A percentile compares a stretch with the other conserved stretches of the same genome.
These are phyloP conservation scores for Gymnopilus dilepis DNA, from an alignment of 768 basidiomycete genomes.

Conservation along the genomic window DNA sequence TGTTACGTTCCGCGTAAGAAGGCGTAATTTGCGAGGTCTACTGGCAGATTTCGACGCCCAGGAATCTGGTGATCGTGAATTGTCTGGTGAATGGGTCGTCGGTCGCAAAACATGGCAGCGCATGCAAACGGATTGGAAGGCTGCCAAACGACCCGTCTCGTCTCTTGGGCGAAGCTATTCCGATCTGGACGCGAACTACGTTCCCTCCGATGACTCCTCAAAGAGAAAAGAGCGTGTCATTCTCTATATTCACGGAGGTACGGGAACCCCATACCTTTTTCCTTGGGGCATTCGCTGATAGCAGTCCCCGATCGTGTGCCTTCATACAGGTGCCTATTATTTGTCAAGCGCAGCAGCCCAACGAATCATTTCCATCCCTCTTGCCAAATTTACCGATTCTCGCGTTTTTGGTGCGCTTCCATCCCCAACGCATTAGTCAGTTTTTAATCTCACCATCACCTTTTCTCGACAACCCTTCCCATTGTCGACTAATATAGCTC, in stretches of 20 bases:
- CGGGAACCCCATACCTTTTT: conserved; percentile 27
- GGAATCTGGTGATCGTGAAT: conserved; percentile 80
- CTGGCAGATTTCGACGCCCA: conserved; percentile 72
- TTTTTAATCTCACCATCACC: background rate
- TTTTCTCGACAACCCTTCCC: conserved; percentile 11
- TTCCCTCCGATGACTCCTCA: conserved; percentile 25
- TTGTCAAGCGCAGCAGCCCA: conserved; percentile 90
- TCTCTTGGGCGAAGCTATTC: conserved; percentile 17
- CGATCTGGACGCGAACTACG: conserved; percentile 6
- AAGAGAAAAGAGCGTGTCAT: conserved; percentile 77
- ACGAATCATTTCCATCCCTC: conserved; percentile 86
- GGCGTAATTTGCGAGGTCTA: conserved; percentile 77
- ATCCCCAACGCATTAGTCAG: background rate
- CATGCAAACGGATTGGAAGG: conserved; percentile 82
- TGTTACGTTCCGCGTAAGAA: conserved; percentile 85
- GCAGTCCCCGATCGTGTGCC: background rate
- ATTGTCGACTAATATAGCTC: conserved; percentile 52
- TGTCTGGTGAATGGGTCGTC: conserved; percentile 98
- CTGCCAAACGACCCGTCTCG: conserved; percentile 35
- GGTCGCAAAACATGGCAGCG: conserved; percentile 89
- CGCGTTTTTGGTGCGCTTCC: conserved; percentile 72
- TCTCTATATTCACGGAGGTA: conserved; percentile 94
- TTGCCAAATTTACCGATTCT: conserved; percentile 87
- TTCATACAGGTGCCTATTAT: conserved; percentile 82
- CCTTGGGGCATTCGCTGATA: background rate